Evolutionary conservation across 495 filamentous ascomycete genomes (phyloP).

Genomic region (Penicillium maclennaniae): DNA sequence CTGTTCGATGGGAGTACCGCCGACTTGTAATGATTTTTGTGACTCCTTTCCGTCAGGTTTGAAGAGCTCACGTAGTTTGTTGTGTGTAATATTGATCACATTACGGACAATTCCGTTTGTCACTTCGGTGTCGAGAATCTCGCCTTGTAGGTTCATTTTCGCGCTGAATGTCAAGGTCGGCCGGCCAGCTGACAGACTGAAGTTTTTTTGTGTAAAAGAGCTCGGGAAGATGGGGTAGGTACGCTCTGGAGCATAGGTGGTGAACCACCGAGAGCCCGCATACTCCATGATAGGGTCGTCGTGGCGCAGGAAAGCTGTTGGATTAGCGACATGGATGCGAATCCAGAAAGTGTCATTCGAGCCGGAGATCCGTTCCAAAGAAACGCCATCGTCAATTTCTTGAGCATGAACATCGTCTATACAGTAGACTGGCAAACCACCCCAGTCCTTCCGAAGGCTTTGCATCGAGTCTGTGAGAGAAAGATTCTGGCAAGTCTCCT

Average conservation of each 20-base stretch:
- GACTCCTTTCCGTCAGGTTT: slow-evolving; percentile 26
- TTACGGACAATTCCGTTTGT: slow-evolving; percentile 65
- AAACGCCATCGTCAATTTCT: slow-evolving; percentile 90
- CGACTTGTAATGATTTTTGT: slow-evolving; percentile 31
- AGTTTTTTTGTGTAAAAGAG: slow-evolving; percentile 50
- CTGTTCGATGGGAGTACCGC: slow-evolving; percentile 27
- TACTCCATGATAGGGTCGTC: slow-evolving; percentile 56
- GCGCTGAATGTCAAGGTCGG: slow-evolving; percentile 82
- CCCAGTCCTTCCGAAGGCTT: slow-evolving; percentile 66
- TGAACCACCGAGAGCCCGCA: slow-evolving; percentile 60
- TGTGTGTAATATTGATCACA: slow-evolving; percentile 69
- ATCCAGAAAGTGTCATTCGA: slow-evolving; percentile 67
- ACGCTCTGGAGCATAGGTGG: slow-evolving; percentile 71
- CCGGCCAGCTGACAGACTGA: slow-evolving; percentile 65
- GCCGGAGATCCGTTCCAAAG: slow-evolving; percentile 61
- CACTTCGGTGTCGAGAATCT: slow-evolving; percentile 66
- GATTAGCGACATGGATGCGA: slow-evolving; percentile 89
- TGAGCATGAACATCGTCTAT: slow-evolving; percentile 68
- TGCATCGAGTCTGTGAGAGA: slow-evolving; percentile 48
- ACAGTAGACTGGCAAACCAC: slow-evolving; percentile 68
- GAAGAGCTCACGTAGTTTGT: slow-evolving; percentile 48
- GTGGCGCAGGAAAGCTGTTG: slow-evolving; percentile 70
- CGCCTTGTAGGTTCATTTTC: slow-evolving; percentile 60
- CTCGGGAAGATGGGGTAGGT: slow-evolving; percentile 70
- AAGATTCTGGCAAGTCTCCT: slow-evolving; percentile 26